These are phyloP conservation scores for Phytophthora citrophthora DNA, from an alignment of 352 stramenopile genomes.

Conservation along the genomic window DNA sequence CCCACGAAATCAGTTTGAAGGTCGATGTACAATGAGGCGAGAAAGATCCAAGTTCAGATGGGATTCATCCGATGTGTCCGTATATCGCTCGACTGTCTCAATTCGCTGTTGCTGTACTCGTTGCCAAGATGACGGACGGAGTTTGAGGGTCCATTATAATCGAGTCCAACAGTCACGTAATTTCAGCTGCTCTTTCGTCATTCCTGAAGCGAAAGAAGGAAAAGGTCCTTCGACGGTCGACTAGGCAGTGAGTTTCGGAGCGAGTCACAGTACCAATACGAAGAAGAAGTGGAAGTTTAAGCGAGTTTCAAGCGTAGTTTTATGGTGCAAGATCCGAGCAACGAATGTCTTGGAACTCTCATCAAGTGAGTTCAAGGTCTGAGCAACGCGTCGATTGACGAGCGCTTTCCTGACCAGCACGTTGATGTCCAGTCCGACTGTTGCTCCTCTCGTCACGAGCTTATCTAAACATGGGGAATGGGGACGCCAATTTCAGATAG, in stretches of 20 bases:
- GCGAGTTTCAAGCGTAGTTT: background rate
- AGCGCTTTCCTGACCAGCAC: constrained; percentile 1
- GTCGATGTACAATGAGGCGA: constrained; percentile 7
- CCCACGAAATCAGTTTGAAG: constrained; percentile 27
- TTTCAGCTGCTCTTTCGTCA: background rate
- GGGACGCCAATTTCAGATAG: constrained; percentile 13
- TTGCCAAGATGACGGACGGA: background rate
- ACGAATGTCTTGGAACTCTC: constrained; percentile 3
- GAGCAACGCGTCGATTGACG: background rate
- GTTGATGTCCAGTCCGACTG: constrained; percentile 8
- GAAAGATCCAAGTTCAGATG: constrained; percentile 29
- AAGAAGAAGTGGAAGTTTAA: background rate
- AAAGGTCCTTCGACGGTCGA: background rate
- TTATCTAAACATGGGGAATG: constrained; percentile 9
- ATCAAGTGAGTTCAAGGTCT: background rate
- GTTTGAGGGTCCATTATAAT: constrained; percentile 8
- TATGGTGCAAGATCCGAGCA: constrained; percentile 7
- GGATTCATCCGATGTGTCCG: constrained; percentile 23
- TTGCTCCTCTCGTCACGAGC: constrained; percentile 7
- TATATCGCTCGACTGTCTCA: constrained; percentile 30
- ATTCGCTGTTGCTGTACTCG: background rate
- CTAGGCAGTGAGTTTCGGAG: background rate
- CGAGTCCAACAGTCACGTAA: background rate
- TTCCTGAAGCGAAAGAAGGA: background rate
- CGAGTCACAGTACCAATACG: background rate